Percentiles rank a stretch among this genome's conserved stretches.
Conservation (phyloP, 139 green algal species). For the Chlorella sp. region DNA sequence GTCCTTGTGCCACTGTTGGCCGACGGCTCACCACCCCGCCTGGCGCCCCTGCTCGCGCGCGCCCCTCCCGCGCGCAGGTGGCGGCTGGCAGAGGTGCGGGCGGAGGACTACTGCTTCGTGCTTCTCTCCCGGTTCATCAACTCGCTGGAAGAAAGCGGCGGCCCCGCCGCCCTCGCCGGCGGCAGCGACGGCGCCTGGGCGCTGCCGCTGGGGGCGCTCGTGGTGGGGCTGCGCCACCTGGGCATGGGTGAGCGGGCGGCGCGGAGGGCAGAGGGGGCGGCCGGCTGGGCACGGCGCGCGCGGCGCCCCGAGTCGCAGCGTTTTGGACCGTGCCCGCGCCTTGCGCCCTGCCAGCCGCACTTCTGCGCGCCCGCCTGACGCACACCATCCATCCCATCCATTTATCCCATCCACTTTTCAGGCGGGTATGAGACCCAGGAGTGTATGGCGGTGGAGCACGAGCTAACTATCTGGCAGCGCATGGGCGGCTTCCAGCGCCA, state of each 20-base stretch:
- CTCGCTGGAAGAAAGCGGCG: conserved; percentile 65
- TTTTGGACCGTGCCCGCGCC: background rate
- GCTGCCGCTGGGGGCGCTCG: conserved; percentile 67
- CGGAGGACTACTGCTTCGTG: conserved; percentile 95
- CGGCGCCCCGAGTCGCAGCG: background rate
- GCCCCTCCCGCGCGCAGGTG: conserved; percentile 53
- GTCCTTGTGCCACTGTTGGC: too few species aligned
- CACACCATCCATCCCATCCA: background rate
- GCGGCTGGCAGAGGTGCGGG: conserved; percentile 86
- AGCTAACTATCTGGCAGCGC: conserved; percentile 85
- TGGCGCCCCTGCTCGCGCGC: too few species aligned
- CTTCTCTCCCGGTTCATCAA: conserved; percentile 78
- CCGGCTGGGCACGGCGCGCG: background rate
- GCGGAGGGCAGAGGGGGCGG: background rate
- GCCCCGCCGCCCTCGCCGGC: conserved; percentile 43
- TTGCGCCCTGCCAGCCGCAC: background rate
- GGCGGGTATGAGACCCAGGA: too few species aligned
- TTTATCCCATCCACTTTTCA: background rate
- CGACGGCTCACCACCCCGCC: too few species aligned
- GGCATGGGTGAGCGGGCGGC: conserved; percentile 53
- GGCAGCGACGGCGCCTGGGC: conserved; percentile 66
- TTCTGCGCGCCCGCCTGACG: background rate
- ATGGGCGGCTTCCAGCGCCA: conserved; percentile 33
- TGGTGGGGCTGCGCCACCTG: conserved; percentile 83
- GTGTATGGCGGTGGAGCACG: conserved; percentile 87